These are phyloP conservation scores for Venturia nashicola DNA, from an alignment of 2,329 filamentous ascomycete species.

Conservation along the genomic window DNA sequence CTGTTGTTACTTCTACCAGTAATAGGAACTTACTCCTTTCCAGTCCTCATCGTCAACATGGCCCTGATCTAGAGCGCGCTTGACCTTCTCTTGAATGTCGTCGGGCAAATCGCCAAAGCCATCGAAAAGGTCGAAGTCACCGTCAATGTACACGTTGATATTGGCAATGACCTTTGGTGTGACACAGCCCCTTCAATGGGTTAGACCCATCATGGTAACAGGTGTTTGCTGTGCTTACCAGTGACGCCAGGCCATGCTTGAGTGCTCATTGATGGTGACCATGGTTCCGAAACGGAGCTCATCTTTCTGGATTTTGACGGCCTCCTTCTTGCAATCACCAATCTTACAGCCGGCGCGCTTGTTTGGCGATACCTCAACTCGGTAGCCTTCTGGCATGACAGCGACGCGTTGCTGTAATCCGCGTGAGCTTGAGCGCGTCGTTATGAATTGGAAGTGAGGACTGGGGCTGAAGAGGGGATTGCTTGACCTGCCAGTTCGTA, in stretches of 20 bases:
- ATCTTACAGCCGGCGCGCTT: conserved; percentile 65
- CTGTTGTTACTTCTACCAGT: background rate
- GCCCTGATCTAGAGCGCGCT: conserved; percentile 58
- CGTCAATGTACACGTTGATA: conserved; percentile 44
- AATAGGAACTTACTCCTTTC: conserved; percentile 57
- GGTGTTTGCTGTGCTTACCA: conserved; percentile 45
- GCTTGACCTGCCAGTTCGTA: background rate
- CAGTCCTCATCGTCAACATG: conserved; percentile 80
- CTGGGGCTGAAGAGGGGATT: background rate
- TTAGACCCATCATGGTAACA: background rate
- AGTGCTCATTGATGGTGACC: conserved; percentile 49
- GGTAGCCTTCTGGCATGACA: conserved; percentile 5
- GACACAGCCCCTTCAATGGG: conserved; percentile 64
- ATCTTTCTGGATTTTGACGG: conserved; percentile 64
- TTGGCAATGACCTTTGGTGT: conserved; percentile 63
- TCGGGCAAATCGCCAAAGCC: conserved; percentile 66
- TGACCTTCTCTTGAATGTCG: conserved; percentile 61
- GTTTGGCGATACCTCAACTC: conserved; percentile 55
- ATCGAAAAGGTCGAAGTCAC: conserved; percentile 58
- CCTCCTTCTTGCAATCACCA: conserved; percentile 57
- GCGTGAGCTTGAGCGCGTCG: background rate
- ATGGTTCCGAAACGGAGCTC: conserved; percentile 66
- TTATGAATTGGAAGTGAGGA: background rate
- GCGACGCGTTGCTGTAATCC: background rate
- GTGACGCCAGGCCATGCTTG: conserved; percentile 68